phyloP scores from a whole-genome alignment of 164 flowering plant species.

The Platanus orientalis region DNA sequence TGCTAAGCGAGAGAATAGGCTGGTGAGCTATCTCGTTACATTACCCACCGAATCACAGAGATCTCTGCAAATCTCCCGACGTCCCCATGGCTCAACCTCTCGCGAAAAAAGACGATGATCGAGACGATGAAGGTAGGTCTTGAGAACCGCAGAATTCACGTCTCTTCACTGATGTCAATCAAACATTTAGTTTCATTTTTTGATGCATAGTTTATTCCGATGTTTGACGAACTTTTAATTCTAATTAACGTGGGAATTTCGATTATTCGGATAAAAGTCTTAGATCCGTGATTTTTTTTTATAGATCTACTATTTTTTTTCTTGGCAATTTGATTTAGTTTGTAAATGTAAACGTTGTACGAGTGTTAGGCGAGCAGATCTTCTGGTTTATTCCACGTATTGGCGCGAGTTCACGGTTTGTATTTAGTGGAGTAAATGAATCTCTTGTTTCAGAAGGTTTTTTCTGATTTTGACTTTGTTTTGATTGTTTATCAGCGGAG shows the following conservation, averaged over 20 bases:
- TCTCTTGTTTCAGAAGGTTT: neutral
- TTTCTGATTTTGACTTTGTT: neutral
- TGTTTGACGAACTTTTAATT: neutral
- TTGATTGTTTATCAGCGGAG: slow-evolving; percentile 48
- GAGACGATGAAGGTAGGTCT: slow-evolving; percentile 71
- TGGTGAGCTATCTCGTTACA: neutral
- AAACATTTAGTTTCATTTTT: neutral
- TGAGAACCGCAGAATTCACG: too few relatives aligned
- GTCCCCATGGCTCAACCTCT: slow-evolving; percentile 70
- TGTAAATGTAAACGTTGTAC: neutral
- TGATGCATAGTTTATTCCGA: neutral
- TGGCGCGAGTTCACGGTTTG: neutral
- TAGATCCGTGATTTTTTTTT: slow-evolving; percentile 5
- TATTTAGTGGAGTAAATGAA: neutral
- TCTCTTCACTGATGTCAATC: neutral
- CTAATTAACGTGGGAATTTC: neutral
- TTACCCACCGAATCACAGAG: neutral
- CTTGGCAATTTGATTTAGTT: too few relatives aligned
- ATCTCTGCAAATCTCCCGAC: slow-evolving; percentile 13
- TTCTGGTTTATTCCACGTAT: neutral
- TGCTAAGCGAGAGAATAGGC: neutral
- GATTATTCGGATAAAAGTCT: neutral
- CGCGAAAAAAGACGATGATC: slow-evolving; percentile 85
- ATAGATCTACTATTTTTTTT: slow-evolving; percentile 9
- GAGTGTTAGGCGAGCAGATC: neutral